These are phyloP conservation scores for Globisporangium nunn DNA, from an alignment of 352 stramenopile genomes.

Conservation along the genomic window DNA sequence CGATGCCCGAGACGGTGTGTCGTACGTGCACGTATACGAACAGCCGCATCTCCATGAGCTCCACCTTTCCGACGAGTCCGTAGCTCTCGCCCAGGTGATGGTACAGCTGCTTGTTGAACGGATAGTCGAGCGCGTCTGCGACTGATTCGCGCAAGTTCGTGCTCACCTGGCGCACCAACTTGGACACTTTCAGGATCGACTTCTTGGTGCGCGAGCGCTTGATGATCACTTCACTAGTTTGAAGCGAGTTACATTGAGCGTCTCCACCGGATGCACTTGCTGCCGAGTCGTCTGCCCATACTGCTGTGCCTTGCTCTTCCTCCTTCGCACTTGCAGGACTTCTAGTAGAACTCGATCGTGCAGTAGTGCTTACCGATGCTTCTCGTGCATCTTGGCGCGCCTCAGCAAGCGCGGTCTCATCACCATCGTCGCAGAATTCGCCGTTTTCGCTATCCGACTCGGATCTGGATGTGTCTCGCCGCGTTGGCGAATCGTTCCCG, in stretches of 20 bases:
- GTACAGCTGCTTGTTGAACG: constrained; percentile 56
- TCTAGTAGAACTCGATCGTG: neutral
- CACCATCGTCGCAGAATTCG: constrained; percentile 16
- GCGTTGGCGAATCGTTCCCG: neutral
- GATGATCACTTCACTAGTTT: constrained; percentile 36
- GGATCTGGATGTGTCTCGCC: neutral
- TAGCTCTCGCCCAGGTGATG: constrained; percentile 56
- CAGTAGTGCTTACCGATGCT: neutral
- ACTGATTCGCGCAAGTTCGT: constrained; percentile 56
- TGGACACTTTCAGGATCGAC: constrained; percentile 59
- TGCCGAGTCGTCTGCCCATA: neutral
- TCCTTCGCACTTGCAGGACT: neutral
- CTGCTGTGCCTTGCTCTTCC: neutral
- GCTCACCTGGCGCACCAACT: constrained; percentile 58
- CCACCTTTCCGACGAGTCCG: constrained; percentile 52
- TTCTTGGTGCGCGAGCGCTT: constrained; percentile 63
- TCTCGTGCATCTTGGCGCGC: constrained; percentile 1
- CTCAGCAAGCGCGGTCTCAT: constrained; percentile 13
- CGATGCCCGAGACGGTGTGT: constrained; percentile 48
- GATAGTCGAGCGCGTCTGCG: constrained; percentile 51
- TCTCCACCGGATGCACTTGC: neutral
- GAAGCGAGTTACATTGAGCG: constrained; percentile 11
- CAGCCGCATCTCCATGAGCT: constrained; percentile 80
- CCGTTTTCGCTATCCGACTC: constrained; percentile 20
- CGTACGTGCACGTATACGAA: constrained; percentile 61